phyloP scores from a whole-genome alignment of 352 stramenopile genomes.

The Phytophthora sojae region DNA sequence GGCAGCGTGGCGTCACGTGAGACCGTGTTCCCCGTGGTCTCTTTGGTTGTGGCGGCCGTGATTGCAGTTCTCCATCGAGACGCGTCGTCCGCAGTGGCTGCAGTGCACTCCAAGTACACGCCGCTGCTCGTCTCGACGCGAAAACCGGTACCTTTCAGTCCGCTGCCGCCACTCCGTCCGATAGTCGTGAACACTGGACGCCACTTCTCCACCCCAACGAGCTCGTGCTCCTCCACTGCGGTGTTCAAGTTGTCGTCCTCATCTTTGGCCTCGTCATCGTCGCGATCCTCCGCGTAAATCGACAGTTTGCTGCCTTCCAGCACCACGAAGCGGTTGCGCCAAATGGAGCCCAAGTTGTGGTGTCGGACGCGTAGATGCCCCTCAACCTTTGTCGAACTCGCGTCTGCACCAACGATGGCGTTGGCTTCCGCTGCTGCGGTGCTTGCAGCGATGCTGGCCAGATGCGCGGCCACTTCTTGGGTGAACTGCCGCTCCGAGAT shows the following conservation, averaged over 20 bases:
- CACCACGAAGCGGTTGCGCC: conserved; percentile 57
- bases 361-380: conserved; percentile 56
- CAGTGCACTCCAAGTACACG: conserved; percentile 65
- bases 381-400: conserved; percentile 13
- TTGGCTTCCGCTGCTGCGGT: background rate
- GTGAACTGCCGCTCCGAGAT: conserved; percentile 63
- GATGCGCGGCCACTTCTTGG: conserved; percentile 55
- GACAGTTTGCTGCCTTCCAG: conserved; percentile 45
- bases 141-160: conserved; percentile 48
- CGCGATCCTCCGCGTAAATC: conserved; percentile 44
- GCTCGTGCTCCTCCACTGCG: conserved; percentile 60
- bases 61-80: conserved; percentile 48
- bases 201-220: conserved; percentile 64
- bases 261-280: conserved; percentile 36
- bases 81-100: conserved; percentile 43
- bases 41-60: conserved; percentile 35
- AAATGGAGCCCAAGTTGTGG: conserved; percentile 59
- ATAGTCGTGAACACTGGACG: conserved; percentile 44
- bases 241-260: conserved; percentile 8
- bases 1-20: conserved; percentile 59
- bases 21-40: conserved; percentile 18
- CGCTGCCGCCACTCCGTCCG: conserved; percentile 12
- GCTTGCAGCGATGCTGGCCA: conserved; percentile 26
- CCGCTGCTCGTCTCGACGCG: conserved; percentile 69
- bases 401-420: background rate